phyloP scores from a whole-genome alignment of 441 rosid genomes.

The Jatropha multifida region DNA sequence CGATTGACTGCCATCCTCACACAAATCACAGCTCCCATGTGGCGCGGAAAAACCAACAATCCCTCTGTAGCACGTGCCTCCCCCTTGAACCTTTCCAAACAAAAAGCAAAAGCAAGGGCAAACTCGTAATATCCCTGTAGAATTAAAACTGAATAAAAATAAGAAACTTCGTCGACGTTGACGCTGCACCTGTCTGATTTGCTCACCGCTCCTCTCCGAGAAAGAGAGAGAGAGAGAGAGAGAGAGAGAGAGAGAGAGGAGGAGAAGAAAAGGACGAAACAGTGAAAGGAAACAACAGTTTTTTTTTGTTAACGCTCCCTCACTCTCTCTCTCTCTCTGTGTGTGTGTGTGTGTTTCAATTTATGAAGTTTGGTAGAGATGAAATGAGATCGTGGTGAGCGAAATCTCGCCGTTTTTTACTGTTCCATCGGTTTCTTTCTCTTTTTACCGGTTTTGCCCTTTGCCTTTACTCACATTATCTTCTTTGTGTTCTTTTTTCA shows the following conservation, averaged over 20 bases:
- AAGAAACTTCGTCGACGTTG: constrained; percentile 37
- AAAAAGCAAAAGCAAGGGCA: constrained; percentile 35
- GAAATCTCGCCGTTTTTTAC: constrained; percentile 36
- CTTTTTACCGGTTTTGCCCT: constrained; percentile 21
- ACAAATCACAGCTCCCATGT: constrained; percentile 19
- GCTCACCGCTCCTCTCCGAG: constrained; percentile 19
- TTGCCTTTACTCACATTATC: constrained; percentile 15
- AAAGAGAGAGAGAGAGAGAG: constrained; percentile 10
- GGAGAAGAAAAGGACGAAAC: background rate
- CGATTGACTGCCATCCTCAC: background rate
- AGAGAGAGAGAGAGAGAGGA: background rate
- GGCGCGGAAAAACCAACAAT: constrained; percentile 17
- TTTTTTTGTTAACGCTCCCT: background rate
- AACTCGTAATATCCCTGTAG: constrained; percentile 19
- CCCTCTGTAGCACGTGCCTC: constrained; percentile 30
- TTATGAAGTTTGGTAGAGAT: background rate
- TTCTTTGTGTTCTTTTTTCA: constrained; percentile 14
- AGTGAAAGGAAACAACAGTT: background rate
- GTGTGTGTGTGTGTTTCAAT: background rate
- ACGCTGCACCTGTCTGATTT: constrained; percentile 38
- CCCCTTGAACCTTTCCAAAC: background rate
- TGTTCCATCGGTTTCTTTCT: constrained; percentile 33
- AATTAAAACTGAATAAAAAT: background rate
- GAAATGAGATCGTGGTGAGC: constrained; percentile 24
- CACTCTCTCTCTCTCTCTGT: constrained; percentile 11